Conservation (phyloP, 2,329 filamentous ascomycete genomes). For the Tolypocladium tropicale region DNA sequence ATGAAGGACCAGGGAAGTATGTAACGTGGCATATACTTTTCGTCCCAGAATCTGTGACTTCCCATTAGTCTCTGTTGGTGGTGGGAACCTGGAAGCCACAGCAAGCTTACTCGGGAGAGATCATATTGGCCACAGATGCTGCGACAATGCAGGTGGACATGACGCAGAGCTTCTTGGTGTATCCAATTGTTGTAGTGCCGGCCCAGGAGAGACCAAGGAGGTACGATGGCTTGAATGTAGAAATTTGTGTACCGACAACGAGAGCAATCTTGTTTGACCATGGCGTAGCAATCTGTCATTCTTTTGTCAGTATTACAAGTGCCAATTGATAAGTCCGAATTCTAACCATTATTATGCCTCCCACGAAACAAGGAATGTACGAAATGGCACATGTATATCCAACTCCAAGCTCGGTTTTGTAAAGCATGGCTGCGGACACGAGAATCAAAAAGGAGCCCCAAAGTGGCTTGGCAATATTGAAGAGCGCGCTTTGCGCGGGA, state of each 20-base stretch:
- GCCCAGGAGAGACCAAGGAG: constrained; percentile 16
- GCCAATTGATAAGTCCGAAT: accelerated
- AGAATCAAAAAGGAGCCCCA: constrained; percentile 10
- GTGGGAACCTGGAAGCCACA: no score
- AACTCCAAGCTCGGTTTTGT: constrained; percentile 9
- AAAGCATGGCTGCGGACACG: constrained; percentile 11
- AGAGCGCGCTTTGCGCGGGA: constrained; percentile 12
- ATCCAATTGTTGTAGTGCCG: constrained; percentile 12
- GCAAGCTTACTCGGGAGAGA: constrained; percentile 14
- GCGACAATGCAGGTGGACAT: constrained; percentile 13
- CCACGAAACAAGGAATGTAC: constrained; percentile 13
- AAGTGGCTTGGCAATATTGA: constrained; percentile 14
- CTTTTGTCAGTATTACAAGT: neutral
- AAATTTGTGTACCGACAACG: constrained; percentile 17
- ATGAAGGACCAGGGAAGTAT: constrained; percentile 12
- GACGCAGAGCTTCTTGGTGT: constrained; percentile 13
- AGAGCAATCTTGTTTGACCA: constrained; percentile 17
- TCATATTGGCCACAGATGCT: constrained; percentile 15
- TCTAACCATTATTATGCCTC: constrained; percentile 11
- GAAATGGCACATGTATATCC: constrained; percentile 16
- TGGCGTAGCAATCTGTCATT: constrained; percentile 6
- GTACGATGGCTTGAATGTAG: constrained; percentile 18
- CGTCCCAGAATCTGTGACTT: constrained; percentile 10
- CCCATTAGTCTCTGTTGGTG: neutral
- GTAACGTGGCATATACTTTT: constrained; percentile 11